phyloP scores from a whole-genome alignment of 1,139 yeast genomes.

The Suhomyces bribrorum region DNA sequence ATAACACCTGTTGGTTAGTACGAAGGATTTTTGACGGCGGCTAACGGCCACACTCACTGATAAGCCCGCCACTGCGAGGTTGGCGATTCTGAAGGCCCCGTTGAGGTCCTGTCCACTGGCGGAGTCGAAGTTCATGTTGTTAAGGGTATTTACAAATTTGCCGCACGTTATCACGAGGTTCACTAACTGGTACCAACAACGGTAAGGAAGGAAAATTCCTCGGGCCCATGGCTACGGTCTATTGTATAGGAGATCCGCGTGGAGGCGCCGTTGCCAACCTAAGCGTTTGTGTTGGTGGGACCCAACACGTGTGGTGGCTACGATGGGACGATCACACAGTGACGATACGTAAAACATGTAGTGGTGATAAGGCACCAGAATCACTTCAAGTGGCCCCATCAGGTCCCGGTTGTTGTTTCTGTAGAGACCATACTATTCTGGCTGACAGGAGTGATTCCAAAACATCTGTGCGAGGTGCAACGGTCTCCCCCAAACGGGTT shows the following conservation, averaged over 20 bases:
- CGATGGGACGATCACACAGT: no score
- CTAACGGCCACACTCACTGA: conserved; percentile 51
- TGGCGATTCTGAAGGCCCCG: conserved; percentile 62
- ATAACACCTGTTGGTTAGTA: conserved; percentile 43
- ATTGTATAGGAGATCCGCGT: neutral
- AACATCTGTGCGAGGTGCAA: no score
- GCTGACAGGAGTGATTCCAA: no score
- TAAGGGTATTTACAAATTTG: neutral
- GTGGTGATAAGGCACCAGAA: neutral
- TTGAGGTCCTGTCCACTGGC: conserved; percentile 35
- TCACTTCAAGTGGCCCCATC: no score
- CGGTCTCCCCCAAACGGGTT: no score
- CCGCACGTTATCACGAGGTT: neutral
- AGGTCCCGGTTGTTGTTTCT: no score
- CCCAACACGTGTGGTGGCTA: no score
- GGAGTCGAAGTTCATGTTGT: conserved; percentile 17
- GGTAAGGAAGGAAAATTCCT: no score
- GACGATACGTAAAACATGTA: no score
- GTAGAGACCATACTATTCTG: no score
- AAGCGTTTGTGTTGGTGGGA: no score
- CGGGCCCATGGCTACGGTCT: neutral
- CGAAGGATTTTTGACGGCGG: neutral
- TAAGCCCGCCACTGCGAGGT: conserved; percentile 63
- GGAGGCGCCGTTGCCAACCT: no score
- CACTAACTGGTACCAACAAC: neutral